These are phyloP conservation scores for Tylopilus felleus DNA, from an alignment of 768 basidiomycete species.

Conservation along the genomic window DNA sequence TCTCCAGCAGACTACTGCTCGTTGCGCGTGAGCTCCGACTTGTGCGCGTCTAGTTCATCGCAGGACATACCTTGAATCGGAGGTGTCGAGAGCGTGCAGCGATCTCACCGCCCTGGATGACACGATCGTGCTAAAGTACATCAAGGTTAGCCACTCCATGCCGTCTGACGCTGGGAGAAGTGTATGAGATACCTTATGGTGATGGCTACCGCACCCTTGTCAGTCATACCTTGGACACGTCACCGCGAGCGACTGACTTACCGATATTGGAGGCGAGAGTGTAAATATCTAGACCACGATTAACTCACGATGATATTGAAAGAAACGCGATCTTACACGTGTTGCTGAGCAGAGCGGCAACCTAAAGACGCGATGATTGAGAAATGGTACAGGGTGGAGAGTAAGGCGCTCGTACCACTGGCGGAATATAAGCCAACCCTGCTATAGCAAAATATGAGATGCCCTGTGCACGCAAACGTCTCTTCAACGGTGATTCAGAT, in stretches of 20 bases:
- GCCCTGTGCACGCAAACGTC: constrained; percentile 15
- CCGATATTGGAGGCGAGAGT: neutral
- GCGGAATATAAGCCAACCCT: constrained; percentile 9
- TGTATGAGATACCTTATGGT: constrained; percentile 1
- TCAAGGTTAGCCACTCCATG: neutral
- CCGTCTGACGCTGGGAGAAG: neutral
- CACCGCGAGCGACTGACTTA: neutral
- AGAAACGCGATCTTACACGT: constrained; percentile 2
- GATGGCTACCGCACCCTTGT: constrained; percentile 1
- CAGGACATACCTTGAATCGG: neutral
- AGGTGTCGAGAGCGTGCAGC: neutral
- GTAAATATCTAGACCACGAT: neutral
- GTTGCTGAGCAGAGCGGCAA: neutral
- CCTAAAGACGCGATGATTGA: constrained; percentile 3
- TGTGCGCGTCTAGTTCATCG: neutral
- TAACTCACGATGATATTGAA: neutral
- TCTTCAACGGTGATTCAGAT: constrained; percentile 14
- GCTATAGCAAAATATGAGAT: constrained; percentile 11
- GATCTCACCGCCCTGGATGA: constrained; percentile 14
- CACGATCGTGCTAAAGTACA: neutral
- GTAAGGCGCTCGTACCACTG: neutral
- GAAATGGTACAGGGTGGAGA: neutral
- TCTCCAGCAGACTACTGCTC: neutral
- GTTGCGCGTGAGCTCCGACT: neutral
- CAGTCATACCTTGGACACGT: neutral